Evolutionary conservation across 2,329 filamentous ascomycete genomes (phyloP), one percentile per base, ranked within the genome.

Genomic region (Beauveria medogensis): DNA sequence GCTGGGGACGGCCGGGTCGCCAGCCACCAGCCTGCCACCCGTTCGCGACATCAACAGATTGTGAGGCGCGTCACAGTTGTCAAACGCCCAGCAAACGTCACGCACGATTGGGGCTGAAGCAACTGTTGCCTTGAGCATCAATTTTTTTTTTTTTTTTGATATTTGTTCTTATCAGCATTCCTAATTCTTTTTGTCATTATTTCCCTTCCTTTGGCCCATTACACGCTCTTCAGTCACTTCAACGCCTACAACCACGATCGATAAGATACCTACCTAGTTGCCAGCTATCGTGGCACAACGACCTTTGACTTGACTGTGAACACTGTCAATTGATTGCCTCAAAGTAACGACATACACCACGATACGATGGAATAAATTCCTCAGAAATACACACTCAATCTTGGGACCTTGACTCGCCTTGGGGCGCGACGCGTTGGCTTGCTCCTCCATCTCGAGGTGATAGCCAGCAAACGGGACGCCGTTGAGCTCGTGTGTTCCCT

Each of bases 41-140:
- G 40, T 20, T 59, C 57, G 57, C 57, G 57, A 59, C 57, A 53
- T 53, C 48, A 59, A 46, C 47, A 58, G 16, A 30, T 22, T 47
- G 48, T 59, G 57, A 54, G 50, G 57, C 57, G 57, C 57, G 57
- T 59, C 57, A 40, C 56, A 47, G 50, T 37, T 53, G 50, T 53
- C 40, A 34, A 59, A 44, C 56, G 37, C n/a, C 47, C 30, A 24
- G 46, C 37, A 58, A 46, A 24, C 26, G 22, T 24, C 22, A 51
- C 30, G 37, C 26, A 40, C 41, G 24, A 50, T 53, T 59, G 47
- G 44, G 18, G 20, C 47, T 3, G n/a, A 34, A 44, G 37, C 18
- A 24, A 40, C 37, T 57, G 16, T 30, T 46, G 10, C 10, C 14
- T 52, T 24, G 9, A 8, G n/a, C 24, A 3, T 14, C 34, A 37